These are phyloP conservation scores for Lachnum nothofagi DNA, from an alignment of 2,329 filamentous ascomycete genomes.

Conservation along the genomic window DNA sequence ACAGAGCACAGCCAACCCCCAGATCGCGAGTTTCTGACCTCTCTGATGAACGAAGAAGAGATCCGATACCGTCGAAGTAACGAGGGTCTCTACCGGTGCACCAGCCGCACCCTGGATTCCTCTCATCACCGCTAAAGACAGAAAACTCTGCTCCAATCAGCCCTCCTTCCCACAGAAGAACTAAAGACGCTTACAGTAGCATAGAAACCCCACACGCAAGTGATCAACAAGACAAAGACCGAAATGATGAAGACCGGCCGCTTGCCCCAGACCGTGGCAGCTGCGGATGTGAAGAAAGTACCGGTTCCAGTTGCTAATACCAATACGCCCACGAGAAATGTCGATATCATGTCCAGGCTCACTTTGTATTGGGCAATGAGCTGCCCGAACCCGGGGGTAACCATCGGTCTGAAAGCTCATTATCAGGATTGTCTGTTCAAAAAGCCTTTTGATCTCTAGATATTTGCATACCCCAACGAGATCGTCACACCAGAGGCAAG, in stretches of 20 bases:
- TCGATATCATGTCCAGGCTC: constrained; percentile 29
- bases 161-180: not conserved
- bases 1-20: constrained; percentile 4
- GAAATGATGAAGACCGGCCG: constrained; percentile 20
- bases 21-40: constrained; percentile 12
- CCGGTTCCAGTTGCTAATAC: constrained; percentile 36
- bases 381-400: constrained; percentile 33
- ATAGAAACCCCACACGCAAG: constrained; percentile 36
- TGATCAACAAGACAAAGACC: constrained; percentile 29
- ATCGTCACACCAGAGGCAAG: constrained; percentile 17
- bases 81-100: constrained; percentile 6
- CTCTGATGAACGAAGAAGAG: constrained; percentile 11
- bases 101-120: constrained; percentile 3
- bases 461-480: too few species aligned
- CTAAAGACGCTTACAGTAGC: constrained; percentile 14
- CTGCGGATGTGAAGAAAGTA: constrained; percentile 36
- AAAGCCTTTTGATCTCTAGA: too few species aligned
- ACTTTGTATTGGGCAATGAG: constrained; percentile 30
- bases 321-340: constrained; percentile 29
- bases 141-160: constrained; percentile 27
- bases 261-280: constrained; percentile 21
- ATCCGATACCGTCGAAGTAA: constrained; percentile 9
- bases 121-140: constrained; percentile 30
- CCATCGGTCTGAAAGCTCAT: constrained; percentile 34
- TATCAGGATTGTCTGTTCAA: too few species aligned